phyloP scores from a whole-genome alignment of 2,329 filamentous ascomycete genomes.

The Cercospora sp. region DNA sequence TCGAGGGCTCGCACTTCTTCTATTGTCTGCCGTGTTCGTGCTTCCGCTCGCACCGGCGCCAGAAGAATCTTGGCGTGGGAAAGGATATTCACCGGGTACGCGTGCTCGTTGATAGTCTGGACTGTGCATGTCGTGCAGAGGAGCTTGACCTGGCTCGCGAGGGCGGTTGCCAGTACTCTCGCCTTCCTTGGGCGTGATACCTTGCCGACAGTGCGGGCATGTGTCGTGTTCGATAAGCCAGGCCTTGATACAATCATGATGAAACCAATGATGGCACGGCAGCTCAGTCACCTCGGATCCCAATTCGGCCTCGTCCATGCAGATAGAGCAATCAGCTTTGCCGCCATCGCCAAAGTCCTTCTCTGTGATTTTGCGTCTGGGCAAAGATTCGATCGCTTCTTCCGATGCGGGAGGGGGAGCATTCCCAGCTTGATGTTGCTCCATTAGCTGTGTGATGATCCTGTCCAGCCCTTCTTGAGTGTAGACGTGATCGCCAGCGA shows the following conservation, averaged over 20 bases:
- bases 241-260: constrained; percentile 73
- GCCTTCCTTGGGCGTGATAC: constrained; percentile 46
- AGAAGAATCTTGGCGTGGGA: constrained; percentile 22
- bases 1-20: constrained; percentile 19
- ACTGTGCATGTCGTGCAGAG: constrained; percentile 35
- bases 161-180: constrained; percentile 24
- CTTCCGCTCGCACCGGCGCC: constrained; percentile 24
- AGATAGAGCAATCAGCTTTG: constrained; percentile 83
- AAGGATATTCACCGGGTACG: constrained; percentile 28
- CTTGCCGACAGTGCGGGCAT: constrained; percentile 75
- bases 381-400: constrained; percentile 70
- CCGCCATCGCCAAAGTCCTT: constrained; percentile 69
- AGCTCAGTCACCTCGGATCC: constrained; percentile 74
- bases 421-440: constrained; percentile 72
- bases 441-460: constrained; percentile 85
- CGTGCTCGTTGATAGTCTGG: constrained; percentile 29
- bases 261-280: constrained; percentile 93
- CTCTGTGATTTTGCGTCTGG: constrained; percentile 66
- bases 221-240: constrained; percentile 93
- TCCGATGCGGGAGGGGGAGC: constrained; percentile 80
- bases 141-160: constrained; percentile 33
- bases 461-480: constrained; percentile 87
- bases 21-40: constrained; percentile 25
- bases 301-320: constrained; percentile 78
- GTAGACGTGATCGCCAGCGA: constrained; percentile 77